Evolutionary conservation across 306 rosid species (phyloP).

Genomic region (Malus domestica): DNA sequence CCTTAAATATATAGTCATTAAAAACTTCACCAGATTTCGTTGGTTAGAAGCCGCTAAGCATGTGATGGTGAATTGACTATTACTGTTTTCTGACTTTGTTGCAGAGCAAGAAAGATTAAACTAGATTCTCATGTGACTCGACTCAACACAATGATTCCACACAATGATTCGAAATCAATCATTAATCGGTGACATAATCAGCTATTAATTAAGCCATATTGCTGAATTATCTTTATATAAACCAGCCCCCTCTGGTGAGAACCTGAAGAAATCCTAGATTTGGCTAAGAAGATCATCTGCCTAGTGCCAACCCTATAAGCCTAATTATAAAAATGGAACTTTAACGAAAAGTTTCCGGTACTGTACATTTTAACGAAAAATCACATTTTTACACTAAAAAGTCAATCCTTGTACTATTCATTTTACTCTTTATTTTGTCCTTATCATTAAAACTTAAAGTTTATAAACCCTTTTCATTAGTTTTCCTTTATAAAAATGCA

Average conservation of each 20-base stretch:
- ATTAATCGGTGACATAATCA: slow-evolving; percentile 8
- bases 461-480: too few species aligned
- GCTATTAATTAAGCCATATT: not conserved
- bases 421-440: too few species aligned
- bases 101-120: slow-evolving; percentile 21
- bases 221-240: not conserved
- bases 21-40: slow-evolving; percentile 1
- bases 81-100: slow-evolving; percentile 19
- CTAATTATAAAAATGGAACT: not conserved
- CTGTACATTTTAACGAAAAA: too few species aligned
- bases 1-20: not conserved
- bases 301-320: not conserved
- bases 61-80: slow-evolving; percentile 35
- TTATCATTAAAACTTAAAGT: too few species aligned
- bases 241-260: not conserved
- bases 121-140: slow-evolving; percentile 28
- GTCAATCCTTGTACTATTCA: too few species aligned
- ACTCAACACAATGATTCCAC: slow-evolving; percentile 31
- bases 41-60: slow-evolving; percentile 31
- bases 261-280: slow-evolving; percentile 19
- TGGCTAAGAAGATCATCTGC: slow-evolving; percentile 16
- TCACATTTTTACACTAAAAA: too few species aligned
- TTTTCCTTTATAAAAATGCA: not conserved
- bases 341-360: too few species aligned
- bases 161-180: slow-evolving; percentile 21